Percentiles rank a stretch among this genome's conserved stretches.
Evolutionary conservation across 2,329 filamentous ascomycete species (phyloP).

Genomic region (Rutstroemia sp.): DNA sequence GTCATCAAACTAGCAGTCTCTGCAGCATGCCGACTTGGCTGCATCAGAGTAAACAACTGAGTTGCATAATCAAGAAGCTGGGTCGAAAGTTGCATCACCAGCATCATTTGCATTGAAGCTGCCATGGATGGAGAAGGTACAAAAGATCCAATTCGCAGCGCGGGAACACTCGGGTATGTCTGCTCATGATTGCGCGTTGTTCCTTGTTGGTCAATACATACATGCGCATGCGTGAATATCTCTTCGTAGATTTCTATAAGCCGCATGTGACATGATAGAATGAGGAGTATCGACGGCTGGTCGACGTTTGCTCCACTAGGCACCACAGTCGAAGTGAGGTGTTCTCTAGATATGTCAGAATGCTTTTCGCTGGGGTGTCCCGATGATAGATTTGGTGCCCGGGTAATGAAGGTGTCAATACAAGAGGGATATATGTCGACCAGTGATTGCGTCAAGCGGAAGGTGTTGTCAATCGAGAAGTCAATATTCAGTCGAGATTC

Average conservation of each 20-base stretch:
- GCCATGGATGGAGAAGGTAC: conserved; percentile 12
- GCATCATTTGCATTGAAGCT: conserved; percentile 18
- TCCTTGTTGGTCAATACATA: conserved; percentile 12
- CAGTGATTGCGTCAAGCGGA: conserved; percentile 16
- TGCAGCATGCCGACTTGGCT: background rate
- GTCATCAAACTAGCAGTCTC: background rate
- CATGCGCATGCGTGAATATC: conserved; percentile 19
- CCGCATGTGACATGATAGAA: conserved; percentile 23
- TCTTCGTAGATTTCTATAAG: conserved; percentile 19
- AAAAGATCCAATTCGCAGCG: conserved; percentile 18
- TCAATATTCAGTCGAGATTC: background rate
- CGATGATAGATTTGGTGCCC: background rate
- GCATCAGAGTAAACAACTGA: conserved; percentile 13
- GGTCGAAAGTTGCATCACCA: conserved; percentile 15
- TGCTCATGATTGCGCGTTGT: conserved; percentile 2
- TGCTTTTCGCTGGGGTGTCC: background rate
- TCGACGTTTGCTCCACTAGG: conserved; percentile 1
- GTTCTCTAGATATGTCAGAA: background rate
- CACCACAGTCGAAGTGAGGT: background rate
- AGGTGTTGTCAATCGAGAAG: conserved; percentile 16
- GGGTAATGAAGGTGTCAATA: conserved; percentile 9
- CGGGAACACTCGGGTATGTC: conserved; percentile 3
- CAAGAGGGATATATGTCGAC: conserved; percentile 21
- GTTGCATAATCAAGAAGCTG: conserved; percentile 15
- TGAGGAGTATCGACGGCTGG: conserved; percentile 17